Conservation (phyloP, 208 protist genomes). For the Porcisia deanei region DNA sequence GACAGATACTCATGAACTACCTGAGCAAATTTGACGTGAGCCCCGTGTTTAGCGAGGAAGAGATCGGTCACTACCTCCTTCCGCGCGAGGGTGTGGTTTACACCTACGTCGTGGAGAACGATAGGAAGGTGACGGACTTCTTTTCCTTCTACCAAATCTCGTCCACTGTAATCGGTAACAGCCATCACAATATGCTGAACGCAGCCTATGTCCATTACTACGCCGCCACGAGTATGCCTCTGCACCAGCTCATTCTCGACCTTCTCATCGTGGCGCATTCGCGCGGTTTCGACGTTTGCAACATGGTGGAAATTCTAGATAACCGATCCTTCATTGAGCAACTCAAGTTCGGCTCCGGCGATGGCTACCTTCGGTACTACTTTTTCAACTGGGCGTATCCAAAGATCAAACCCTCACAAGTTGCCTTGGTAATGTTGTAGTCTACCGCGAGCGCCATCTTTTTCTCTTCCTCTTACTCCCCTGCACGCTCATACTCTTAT, state of each 20-base stretch:
- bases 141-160: constrained; percentile 98
- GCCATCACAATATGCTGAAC: constrained; percentile 91
- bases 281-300: constrained; percentile 98
- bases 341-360: constrained; percentile 97
- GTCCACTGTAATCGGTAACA: constrained; percentile 96
- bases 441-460: background rate
- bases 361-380: constrained; percentile 99
- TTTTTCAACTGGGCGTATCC: constrained; percentile 98
- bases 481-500: background rate
- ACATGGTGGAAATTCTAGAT: constrained; percentile 97
- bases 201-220: constrained; percentile 98
- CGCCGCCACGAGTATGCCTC: constrained; percentile 78
- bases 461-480: background rate
- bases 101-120: constrained; percentile 95
- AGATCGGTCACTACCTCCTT: constrained; percentile 96
- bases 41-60: constrained; percentile 91
- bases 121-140: constrained; percentile 94
- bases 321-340: constrained; percentile 90
- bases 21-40: constrained; percentile 81
- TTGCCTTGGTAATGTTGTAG: constrained; percentile 95
- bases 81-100: constrained; percentile 94
- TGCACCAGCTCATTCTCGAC: constrained; percentile 92
- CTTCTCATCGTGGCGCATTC: constrained; percentile 90
- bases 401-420: constrained; percentile 61
- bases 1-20: constrained; percentile 80